A percentile compares a stretch with the other conserved stretches of the same genome.
Evolutionary conservation across 306 rosid genomes (phyloP).

Genomic region (Urtica urens): DNA sequence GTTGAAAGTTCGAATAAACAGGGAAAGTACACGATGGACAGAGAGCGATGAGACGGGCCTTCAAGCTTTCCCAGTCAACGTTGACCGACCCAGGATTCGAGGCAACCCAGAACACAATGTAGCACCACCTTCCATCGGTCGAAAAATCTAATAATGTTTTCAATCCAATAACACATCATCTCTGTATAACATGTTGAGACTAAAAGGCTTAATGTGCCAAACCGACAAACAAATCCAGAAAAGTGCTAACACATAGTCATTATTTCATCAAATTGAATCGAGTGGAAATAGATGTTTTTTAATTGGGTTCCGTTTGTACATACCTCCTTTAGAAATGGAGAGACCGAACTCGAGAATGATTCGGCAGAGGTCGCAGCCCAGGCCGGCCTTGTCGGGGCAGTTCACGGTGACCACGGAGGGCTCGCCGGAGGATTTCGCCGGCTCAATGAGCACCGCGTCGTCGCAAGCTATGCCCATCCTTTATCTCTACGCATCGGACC

Average conservation of each 20-base stretch:
- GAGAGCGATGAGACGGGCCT: conserved; percentile 38
- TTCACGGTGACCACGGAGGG: conserved; percentile 54
- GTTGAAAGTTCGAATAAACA: conserved; percentile 27
- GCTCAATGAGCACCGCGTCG: conserved; percentile 51
- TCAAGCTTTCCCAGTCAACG: conserved; percentile 72
- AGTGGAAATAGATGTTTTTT: too few relatives aligned
- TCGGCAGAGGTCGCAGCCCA: conserved; percentile 72
- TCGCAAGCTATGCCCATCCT: conserved; percentile 59
- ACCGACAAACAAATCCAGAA: too few relatives aligned
- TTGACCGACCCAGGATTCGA: conserved; percentile 27
- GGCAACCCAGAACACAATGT: conserved; percentile 61
- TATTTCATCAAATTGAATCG: too few relatives aligned
- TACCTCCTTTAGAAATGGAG: conserved; percentile 54
- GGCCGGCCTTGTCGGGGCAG: conserved; percentile 81
- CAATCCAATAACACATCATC: too few relatives aligned
- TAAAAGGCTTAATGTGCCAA: too few relatives aligned
- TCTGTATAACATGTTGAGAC: too few relatives aligned
- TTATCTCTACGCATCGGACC: background rate
- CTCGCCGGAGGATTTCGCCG: conserved; percentile 25
- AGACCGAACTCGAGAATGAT: conserved; percentile 64
- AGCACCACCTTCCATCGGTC: conserved; percentile 89
- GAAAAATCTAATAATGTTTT: conserved; percentile 77
- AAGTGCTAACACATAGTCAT: too few relatives aligned
- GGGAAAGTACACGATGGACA: conserved; percentile 63
- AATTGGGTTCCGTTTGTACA: background rate